Evolutionary conservation across 1,139 yeast genomes (phyloP).

Genomic region (Candida sojae): DNA sequence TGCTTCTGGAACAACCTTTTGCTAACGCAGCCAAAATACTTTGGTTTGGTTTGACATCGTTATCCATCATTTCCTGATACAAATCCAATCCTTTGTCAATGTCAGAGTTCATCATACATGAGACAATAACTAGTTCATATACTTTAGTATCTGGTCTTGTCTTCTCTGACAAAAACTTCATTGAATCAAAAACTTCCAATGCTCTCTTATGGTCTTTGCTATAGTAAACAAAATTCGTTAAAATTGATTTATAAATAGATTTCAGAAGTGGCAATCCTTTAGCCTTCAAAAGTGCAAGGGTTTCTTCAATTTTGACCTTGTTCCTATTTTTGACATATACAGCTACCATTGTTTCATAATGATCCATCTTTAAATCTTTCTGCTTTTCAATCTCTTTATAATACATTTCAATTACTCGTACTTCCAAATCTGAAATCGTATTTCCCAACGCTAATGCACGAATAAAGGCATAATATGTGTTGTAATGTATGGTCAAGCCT

Average conservation of each 20-base stretch:
- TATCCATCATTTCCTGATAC: conserved; percentile 63
- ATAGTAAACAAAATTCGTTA: conserved; percentile 65
- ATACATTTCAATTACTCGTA: conserved; percentile 27
- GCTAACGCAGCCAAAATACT: conserved; percentile 67
- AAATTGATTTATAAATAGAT: conserved; percentile 60
- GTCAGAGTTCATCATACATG: conserved; percentile 62
- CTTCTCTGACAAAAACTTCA: conserved; percentile 72
- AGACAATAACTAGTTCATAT: conserved; percentile 69
- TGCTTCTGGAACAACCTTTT: conserved; percentile 62
- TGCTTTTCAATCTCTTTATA: conserved; percentile 16
- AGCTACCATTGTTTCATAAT: conserved; percentile 35
- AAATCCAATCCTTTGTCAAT: conserved; percentile 76
- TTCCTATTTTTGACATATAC: conserved; percentile 40
- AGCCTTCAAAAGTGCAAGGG: conserved; percentile 50
- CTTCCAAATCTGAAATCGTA: conserved; percentile 22
- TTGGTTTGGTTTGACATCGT: conserved; percentile 32
- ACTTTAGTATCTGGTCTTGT: conserved; percentile 69
- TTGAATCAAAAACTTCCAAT: conserved; percentile 72
- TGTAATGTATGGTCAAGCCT: conserved; percentile 29
- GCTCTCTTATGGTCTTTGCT: conserved; percentile 61
- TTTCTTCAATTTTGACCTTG: conserved; percentile 33
- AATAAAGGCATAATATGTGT: conserved; percentile 48
- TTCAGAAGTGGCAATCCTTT: conserved; percentile 55
- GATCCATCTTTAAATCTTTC: conserved; percentile 12
- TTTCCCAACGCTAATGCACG: conserved; percentile 34